Evolutionary conservation across 768 basidiomycete genomes (phyloP).

Genomic region (Mycena latifolia): DNA sequence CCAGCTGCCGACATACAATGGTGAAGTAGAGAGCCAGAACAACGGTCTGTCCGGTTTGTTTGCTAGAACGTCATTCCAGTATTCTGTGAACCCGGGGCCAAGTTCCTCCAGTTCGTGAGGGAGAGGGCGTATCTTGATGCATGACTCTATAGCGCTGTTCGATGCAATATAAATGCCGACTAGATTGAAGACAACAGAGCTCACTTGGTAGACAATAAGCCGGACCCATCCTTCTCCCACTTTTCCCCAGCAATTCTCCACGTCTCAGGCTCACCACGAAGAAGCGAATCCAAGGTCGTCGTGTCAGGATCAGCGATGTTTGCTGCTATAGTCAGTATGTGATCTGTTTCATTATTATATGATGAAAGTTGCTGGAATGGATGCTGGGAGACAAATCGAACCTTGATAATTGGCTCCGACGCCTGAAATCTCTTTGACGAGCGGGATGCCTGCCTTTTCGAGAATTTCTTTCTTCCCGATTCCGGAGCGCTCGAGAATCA

Average conservation of each 20-base stretch:
- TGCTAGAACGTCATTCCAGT: conserved; percentile 38
- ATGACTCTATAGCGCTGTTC: conserved; percentile 31
- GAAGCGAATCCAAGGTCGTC: conserved; percentile 22
- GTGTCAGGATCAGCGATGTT: conserved; percentile 14
- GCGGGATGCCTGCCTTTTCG: too few relatives aligned
- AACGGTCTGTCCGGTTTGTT: conserved; percentile 39
- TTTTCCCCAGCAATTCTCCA: conserved; percentile 11
- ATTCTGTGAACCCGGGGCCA: conserved; percentile 36
- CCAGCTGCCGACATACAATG: too few relatives aligned
- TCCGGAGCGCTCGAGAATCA: too few relatives aligned
- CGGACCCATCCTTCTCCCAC: conserved; percentile 24
- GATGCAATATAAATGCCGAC: background rate
- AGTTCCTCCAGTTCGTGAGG: too few relatives aligned
- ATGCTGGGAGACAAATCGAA: too few relatives aligned
- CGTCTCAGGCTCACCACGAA: conserved; percentile 27
- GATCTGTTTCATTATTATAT: too few relatives aligned
- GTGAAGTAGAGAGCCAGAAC: background rate
- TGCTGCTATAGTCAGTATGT: conserved; percentile 16
- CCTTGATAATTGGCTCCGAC: too few relatives aligned
- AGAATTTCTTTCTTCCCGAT: too few relatives aligned
- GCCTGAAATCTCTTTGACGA: too few relatives aligned
- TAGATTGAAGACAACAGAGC: background rate
- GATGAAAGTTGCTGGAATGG: too few relatives aligned
- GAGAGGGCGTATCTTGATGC: conserved; percentile 42
- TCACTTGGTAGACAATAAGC: conserved; percentile 25